Evolutionary conservation across 345 rosid species (phyloP).

Genomic region (Salix koriyanagi): DNA sequence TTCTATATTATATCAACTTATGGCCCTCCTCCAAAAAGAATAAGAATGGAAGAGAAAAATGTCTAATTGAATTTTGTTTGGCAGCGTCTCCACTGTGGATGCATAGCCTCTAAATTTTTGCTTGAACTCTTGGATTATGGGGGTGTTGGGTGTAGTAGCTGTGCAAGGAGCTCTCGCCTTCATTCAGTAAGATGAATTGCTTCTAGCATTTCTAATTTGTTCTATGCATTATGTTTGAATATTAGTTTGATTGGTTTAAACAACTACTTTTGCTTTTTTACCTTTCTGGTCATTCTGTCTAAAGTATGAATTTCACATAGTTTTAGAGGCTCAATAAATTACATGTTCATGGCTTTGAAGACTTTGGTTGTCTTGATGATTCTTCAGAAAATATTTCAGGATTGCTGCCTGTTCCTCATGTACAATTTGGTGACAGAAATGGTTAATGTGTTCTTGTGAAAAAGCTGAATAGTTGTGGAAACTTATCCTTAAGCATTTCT

Average conservation of each 20-base stretch:
- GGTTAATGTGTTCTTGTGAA: not conserved
- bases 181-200: constrained; percentile 42
- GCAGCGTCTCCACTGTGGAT: constrained; percentile 92
- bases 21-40: not conserved
- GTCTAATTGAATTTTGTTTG: constrained; percentile 17
- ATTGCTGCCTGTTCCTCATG: not conserved
- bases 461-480: not conserved
- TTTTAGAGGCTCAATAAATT: not conserved
- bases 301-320: not conserved
- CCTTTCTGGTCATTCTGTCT: not conserved
- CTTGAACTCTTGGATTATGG: constrained; percentile 71
- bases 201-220: not conserved
- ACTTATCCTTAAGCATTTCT: not conserved
- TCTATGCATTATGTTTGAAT: not conserved
- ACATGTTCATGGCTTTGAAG: not conserved
- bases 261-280: constrained; percentile 1
- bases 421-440: not conserved
- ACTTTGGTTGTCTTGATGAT: not conserved
- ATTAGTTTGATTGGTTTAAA: not conserved
- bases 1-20: not conserved
- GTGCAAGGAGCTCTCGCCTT: constrained; percentile 39
- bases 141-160: constrained; percentile 68
- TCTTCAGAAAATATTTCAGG: not conserved
- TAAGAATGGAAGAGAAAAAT: not conserved
- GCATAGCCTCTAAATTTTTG: constrained; percentile 57